Percentiles rank a stretch among this genome's conserved stretches.
Evolutionary conservation across 177 flowering plant species (phyloP).

Genomic region (Tripterygium wilfordii): DNA sequence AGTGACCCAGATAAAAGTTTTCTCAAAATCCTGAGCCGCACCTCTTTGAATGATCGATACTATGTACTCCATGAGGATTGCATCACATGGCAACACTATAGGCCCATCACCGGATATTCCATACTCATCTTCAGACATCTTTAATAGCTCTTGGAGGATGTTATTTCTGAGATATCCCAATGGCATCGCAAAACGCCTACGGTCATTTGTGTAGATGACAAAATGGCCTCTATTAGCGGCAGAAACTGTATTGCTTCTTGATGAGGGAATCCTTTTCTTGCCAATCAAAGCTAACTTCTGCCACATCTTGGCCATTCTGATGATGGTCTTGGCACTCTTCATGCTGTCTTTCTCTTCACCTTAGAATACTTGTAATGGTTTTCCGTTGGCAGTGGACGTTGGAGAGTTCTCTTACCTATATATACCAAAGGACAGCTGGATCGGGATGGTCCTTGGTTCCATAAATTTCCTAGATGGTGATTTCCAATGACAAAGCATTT

Average conservation of each 20-base stretch:
- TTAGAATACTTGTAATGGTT: too few relatives aligned
- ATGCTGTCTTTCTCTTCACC: conserved; percentile 4
- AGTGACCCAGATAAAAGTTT: conserved; percentile 23
- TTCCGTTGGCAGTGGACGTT: too few relatives aligned
- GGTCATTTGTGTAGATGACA: conserved; percentile 25
- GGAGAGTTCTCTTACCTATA: too few relatives aligned
- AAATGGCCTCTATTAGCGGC: conserved; percentile 12
- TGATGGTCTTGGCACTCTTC: conserved; percentile 9
- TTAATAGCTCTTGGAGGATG: conserved; percentile 21
- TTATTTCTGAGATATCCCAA: conserved; percentile 16
- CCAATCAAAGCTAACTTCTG: conserved; percentile 4
- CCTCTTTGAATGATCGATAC: conserved; percentile 7
- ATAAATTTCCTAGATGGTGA: too few relatives aligned
- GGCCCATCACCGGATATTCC: conserved; percentile 24
- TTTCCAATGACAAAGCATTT: too few relatives aligned
- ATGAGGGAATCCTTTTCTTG: conserved; percentile 6
- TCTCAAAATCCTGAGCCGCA: conserved; percentile 9
- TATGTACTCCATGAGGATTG: conserved; percentile 13
- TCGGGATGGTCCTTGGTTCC: too few relatives aligned
- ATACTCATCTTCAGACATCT: conserved; percentile 33
- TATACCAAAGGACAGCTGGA: too few relatives aligned
- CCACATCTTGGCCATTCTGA: conserved; percentile 20
- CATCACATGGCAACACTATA: conserved; percentile 25
- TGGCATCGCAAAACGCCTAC: conserved; percentile 23
- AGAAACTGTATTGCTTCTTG: background rate